Evolutionary conservation across 805 yeast genomes (phyloP), one percentile per base, ranked within the genome.

Genomic region (Tanozyma kutaoensis): DNA sequence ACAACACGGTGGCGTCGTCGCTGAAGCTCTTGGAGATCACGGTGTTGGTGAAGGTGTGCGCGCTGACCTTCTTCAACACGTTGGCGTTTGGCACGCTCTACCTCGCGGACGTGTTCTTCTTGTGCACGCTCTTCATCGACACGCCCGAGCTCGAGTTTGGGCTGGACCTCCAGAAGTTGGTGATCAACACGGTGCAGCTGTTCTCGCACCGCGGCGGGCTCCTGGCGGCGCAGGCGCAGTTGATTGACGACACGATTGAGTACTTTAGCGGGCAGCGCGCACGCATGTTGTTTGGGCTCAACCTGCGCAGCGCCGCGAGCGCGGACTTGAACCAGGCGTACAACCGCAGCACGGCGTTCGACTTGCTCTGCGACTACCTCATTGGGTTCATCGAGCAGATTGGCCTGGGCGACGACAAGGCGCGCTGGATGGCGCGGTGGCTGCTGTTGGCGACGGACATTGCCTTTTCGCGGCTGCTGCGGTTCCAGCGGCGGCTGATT

Each of bases 11-110:
- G 26, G 63, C 55, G 4, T 42, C 50, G 3, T 62, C 58, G 31
- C 49, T 56, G 22, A 65, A 66, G 36, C 75, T 88, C 72, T 63
- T 77, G 28, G 93, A 81, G 45, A 62, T 81, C 6, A 66, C 71
- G 9, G 75, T 82, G 8, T 49, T 82, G 38, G 69, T 77, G 7
- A 69, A 70, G 37, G 64, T 78, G 27, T 56, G 74, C 23, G 66
- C 77, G 2, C 68, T 73, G 6, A 43, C 81, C 20, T 73, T 81
- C 34, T 84, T 82, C 53, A 85, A 81, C 43, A 67, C 81, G 0
- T 58, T 69, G 20, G 48, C 65, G 10, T 62, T 69, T 37, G 71
- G 78, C 6, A 73, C 75, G 32, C 55, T 69, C 50, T 78, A 64
- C 43, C 49, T 82, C 35, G 76, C 86, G 9, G 93, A 84, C 42